Percentiles rank a stretch among this genome's conserved stretches.
Evolutionary conservation across 1,139 yeast species (phyloP).

Genomic region (Zygosaccharomyces sapae): DNA sequence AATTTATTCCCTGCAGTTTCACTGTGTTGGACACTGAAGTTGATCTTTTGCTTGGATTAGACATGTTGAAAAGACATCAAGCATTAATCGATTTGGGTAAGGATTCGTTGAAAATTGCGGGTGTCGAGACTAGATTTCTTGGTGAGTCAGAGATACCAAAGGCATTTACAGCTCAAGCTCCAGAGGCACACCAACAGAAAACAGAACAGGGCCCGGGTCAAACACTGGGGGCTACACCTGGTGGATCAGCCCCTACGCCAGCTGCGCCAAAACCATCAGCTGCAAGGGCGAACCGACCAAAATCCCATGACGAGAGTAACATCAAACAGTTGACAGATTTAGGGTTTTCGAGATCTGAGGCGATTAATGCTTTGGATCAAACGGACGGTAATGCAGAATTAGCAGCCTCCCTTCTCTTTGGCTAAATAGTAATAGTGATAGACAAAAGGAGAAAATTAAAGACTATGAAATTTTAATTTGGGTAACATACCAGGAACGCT

Average conservation of each 20-base stretch:
- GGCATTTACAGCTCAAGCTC: conserved; percentile 17
- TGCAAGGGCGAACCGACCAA: conserved; percentile 7
- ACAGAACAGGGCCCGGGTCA: conserved; percentile 1
- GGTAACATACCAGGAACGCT: conserved; percentile 24
- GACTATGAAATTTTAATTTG: conserved; percentile 27
- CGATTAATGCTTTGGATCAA: conserved; percentile 57
- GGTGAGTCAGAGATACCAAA: conserved; percentile 68
- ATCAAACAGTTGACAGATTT: conserved; percentile 57
- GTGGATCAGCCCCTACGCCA: conserved; percentile 2
- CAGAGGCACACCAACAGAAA: background rate
- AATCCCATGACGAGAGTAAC: conserved; percentile 42
- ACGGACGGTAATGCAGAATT: conserved; percentile 75
- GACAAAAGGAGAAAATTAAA: conserved; percentile 12
- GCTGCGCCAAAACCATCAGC: conserved; percentile 7
- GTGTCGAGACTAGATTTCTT: conserved; percentile 64
- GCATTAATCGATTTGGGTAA: conserved; percentile 71
- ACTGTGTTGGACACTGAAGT: conserved; percentile 75
- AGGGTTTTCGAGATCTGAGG: conserved; percentile 68
- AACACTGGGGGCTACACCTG: conserved; percentile 5
- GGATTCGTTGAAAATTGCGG: conserved; percentile 67
- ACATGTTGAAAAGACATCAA: conserved; percentile 80
- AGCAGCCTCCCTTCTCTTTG: conserved; percentile 75
- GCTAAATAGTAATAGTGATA: background rate
- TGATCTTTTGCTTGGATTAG: conserved; percentile 52
- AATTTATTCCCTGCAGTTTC: conserved; percentile 72